Base-by-base conservation (phyloP, 139 green algal species). In the Volvox africanus region DNA sequence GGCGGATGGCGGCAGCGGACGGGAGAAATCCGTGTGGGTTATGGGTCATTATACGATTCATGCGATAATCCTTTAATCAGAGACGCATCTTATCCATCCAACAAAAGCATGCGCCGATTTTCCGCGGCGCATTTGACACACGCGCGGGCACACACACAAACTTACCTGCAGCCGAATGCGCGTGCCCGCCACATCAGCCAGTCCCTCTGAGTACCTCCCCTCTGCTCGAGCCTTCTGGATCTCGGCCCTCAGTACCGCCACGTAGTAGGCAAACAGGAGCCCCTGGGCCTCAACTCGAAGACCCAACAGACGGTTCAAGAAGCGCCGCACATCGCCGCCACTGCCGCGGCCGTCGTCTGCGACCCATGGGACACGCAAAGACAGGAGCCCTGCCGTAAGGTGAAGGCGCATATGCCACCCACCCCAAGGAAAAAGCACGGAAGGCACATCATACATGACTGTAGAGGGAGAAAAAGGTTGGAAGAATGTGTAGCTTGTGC, bases 251-350 rank as follows among this genome's bases (percentile, higher is more conserved):
- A 98, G 92, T 17, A 93, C 95, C 20, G 91, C 88, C 0, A 87
- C 78, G 88, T 97, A 97, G 93, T 98, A 99, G 93, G 93, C 94
- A 92, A 99, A 99, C 55, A 99, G 92, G 80, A 98, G 92, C 88
- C 97, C 86, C 95, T 99, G 97, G 9, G 91, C 80, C 17, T 87
- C 89, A n/a, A 99, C 83, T 11, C 94, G 95, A 88, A 98, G 91
- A 5, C 93, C 95, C 92, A 99, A 95, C 86, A 99, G 93, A 32
- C 97, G 93, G 92, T 99, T 99, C 1, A 99, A 92, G 95, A 99
- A 99, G 30, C 94, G 93, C 22, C 93, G 91, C 80, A 98, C 97
- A 81, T 98, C 97, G 18, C 95, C 95, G 18, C 89, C 68, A 35
- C 96, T 93, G 79, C 95, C 96, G 81, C 28, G 85, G 80, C n/a